Conservation (phyloP, 345 rosid species). For the Corymbia maculata region DNA sequence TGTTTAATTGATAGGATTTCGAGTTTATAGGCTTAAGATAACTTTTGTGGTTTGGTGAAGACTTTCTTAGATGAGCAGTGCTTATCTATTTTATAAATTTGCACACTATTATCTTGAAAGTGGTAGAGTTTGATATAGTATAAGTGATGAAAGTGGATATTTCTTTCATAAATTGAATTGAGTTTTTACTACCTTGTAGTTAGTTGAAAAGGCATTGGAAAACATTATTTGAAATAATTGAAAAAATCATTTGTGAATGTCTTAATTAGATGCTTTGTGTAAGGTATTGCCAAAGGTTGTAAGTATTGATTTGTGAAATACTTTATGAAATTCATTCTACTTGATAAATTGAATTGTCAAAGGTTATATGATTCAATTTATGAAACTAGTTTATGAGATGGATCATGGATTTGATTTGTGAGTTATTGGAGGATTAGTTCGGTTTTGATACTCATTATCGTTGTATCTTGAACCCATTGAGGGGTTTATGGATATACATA, state of each 20-base stretch:
- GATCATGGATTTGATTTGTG: not conserved
- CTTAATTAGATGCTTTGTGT: not conserved
- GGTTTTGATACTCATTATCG: not conserved
- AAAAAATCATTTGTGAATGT: not conserved
- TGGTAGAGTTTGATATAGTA: not conserved
- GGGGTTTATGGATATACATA: not conserved
- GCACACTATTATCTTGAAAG: not conserved
- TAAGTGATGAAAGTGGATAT: not conserved
- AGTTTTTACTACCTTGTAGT: not conserved
- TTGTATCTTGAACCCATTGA: not conserved
- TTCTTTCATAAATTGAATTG: not conserved
- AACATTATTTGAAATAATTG: not conserved
- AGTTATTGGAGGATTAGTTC: not conserved
- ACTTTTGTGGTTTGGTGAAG: not conserved
- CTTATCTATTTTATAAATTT: not conserved
- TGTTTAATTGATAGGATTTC: not conserved
- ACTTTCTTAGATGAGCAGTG: not conserved
- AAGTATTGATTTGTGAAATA: not conserved
- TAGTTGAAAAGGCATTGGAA: not conserved
- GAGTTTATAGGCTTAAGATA: not conserved
- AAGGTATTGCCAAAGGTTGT: not conserved
- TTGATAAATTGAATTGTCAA: too few relatives aligned
- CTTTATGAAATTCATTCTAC: not conserved
- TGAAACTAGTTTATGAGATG: not conserved
- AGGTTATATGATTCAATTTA: not conserved